Evolutionary conservation across 371 early-diverging fungal genomes (phyloP).

Genomic region (Haplosporangium sp.): DNA sequence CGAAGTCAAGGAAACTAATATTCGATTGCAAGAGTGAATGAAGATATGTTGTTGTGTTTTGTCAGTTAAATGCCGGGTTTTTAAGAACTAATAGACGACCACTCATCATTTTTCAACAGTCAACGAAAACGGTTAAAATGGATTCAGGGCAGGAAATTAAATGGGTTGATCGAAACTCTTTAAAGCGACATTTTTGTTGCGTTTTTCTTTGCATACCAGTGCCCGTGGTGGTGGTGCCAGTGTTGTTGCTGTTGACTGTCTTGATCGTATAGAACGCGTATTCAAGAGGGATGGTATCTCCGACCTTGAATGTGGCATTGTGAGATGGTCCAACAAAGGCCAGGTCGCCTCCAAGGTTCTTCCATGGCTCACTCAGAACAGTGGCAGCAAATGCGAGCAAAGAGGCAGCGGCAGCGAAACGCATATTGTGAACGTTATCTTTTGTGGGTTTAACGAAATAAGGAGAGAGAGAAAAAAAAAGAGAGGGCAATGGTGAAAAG

Average conservation of each 20-base stretch:
- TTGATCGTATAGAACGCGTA: constrained; percentile 36
- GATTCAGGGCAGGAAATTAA: no score
- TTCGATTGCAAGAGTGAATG: background rate
- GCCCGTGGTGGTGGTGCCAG: constrained; percentile 10
- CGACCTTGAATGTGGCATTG: constrained; percentile 52
- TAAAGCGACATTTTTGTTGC: constrained; percentile 14
- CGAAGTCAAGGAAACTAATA: constrained; percentile 32
- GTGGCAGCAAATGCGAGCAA: constrained; percentile 29
- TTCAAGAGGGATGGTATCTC: constrained; percentile 48
- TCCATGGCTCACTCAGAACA: constrained; percentile 39
- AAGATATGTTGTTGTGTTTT: background rate
- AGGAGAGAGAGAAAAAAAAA: background rate
- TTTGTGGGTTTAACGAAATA: no score
- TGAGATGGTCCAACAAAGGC: constrained; percentile 37
- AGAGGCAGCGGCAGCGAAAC: constrained; percentile 33
- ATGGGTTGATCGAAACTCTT: no score
- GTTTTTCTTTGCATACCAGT: constrained; percentile 17
- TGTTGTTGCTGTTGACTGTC: constrained; percentile 18
- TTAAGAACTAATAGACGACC: no score
- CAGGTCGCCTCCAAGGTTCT: constrained; percentile 45
- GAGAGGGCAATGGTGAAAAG: constrained; percentile 2
- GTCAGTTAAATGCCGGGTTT: background rate
- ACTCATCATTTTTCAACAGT: no score
- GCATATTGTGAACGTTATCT: constrained; percentile 34
- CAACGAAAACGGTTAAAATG: no score